Percentiles rank a stretch among this genome's conserved stretches.
Conservation (phyloP, 306 rosid species). For the Alnus rubra region DNA sequence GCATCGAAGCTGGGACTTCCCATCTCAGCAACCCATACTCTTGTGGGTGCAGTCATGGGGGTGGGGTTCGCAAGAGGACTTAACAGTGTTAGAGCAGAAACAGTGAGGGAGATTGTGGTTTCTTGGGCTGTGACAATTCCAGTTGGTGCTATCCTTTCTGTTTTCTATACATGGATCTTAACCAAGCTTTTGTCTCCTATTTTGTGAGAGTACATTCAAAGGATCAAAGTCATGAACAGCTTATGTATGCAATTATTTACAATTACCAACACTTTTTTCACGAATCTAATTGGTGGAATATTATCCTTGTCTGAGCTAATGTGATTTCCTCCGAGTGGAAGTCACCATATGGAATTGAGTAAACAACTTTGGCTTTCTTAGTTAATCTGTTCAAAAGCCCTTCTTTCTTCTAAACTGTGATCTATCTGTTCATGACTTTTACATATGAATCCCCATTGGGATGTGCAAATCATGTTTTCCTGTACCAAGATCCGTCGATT, state of each 20-base stretch:
- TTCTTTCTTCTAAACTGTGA: neutral
- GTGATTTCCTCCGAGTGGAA: conserved; percentile 11
- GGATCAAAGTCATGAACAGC: conserved; percentile 25
- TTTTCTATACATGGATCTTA: conserved; percentile 85
- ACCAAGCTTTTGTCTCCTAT: conserved; percentile 67
- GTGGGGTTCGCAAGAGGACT: conserved; percentile 97
- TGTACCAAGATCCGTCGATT: too few relatives aligned
- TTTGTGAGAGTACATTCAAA: conserved; percentile 50
- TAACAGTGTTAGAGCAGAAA: conserved; percentile 85
- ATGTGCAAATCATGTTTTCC: too few relatives aligned
- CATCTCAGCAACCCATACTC: conserved; percentile 89
- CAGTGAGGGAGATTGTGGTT: conserved; percentile 86
- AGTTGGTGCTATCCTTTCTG: conserved; percentile 71
- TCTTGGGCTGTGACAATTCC: conserved; percentile 96
- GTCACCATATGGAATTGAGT: neutral
- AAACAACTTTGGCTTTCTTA: neutral
- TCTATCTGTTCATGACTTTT: too few relatives aligned
- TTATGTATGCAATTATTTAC: conserved; percentile 26
- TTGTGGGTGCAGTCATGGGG: conserved; percentile 99
- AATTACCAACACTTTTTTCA: conserved; percentile 21
- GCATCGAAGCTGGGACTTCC: conserved; percentile 89
- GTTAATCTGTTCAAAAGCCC: neutral
- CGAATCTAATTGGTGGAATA: conserved; percentile 20
- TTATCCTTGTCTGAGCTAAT: neutral
- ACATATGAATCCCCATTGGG: too few relatives aligned